Percentiles rank a stretch among this genome's conserved stretches.
Evolutionary conservation across 2,329 filamentous ascomycete species (phyloP).

Genomic region (Fusarium sp.): DNA sequence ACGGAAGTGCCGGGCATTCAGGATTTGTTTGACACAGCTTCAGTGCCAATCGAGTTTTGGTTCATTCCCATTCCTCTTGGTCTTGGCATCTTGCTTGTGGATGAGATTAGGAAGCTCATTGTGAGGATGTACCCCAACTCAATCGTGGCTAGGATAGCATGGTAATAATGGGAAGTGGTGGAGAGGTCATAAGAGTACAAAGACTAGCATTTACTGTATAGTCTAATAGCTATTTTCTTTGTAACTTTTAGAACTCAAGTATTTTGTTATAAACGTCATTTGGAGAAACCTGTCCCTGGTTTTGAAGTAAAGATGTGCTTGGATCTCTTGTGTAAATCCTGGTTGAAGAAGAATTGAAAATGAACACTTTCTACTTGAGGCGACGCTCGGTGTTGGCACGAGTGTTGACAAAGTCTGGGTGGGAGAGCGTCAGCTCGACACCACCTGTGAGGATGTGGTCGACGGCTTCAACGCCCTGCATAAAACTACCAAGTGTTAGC

Average conservation of each 20-base stretch:
- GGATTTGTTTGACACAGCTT: conserved; percentile 63
- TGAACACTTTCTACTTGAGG: conserved; percentile 26
- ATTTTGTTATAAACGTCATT: too few species aligned
- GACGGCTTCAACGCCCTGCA: conserved; percentile 94
- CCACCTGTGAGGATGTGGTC: conserved; percentile 92
- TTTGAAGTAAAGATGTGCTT: too few species aligned
- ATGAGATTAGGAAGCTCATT: conserved; percentile 67
- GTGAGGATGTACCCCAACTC: conserved; percentile 64
- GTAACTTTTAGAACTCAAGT: too few species aligned
- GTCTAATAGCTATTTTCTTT: too few species aligned
- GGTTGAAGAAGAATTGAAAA: too few species aligned
- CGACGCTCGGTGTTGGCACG: conserved; percentile 72
- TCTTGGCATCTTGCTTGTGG: conserved; percentile 65
- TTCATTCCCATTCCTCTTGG: conserved; percentile 66
- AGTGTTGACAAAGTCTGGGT: conserved; percentile 94
- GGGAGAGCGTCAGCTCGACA: conserved; percentile 93
- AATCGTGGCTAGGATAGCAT: conserved; percentile 63
- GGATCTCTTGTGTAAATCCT: too few species aligned
- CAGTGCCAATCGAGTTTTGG: conserved; percentile 68
- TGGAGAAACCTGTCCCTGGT: too few species aligned
- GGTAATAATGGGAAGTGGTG: conserved; percentile 53
- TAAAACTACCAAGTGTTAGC: conserved; percentile 63
- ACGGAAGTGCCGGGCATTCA: conserved; percentile 67
- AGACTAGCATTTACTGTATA: too few species aligned
- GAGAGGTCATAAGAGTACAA: too few species aligned